Evolutionary conservation across 345 rosid species (phyloP).

Genomic region (Laguncularia racemosa): DNA sequence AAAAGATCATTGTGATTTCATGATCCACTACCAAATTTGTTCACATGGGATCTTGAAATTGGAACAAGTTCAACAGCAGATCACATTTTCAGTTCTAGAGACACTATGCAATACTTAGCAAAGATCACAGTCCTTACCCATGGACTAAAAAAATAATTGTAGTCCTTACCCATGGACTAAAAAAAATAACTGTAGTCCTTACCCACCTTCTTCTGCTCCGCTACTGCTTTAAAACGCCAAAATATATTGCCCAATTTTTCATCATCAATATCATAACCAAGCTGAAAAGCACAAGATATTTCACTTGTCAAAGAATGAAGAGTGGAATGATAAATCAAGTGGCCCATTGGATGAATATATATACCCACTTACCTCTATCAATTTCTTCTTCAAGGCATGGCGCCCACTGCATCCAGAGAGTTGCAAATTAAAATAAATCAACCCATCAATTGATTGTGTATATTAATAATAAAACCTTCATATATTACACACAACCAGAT

Average conservation of each 20-base stretch:
- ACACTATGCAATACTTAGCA: background rate
- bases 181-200: background rate
- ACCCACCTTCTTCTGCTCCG: conserved; percentile 83
- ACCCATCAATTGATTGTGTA: too few species aligned
- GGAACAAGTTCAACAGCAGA: too few species aligned
- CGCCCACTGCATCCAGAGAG: conserved; percentile 61
- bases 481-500: background rate
- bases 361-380: conserved; percentile 50
- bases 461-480: background rate
- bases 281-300: conserved; percentile 36
- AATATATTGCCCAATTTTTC: conserved; percentile 64
- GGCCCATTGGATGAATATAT: background rate
- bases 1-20: too few species aligned
- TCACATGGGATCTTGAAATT: too few species aligned
- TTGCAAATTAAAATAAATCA: background rate
- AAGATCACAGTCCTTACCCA: background rate
- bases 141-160: background rate
- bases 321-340: too few species aligned
- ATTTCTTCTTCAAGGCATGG: conserved; percentile 73
- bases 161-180: background rate
- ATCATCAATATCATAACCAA: conserved; percentile 74
- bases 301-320: background rate
- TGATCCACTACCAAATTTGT: too few species aligned
- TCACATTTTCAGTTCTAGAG: background rate
- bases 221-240: conserved; percentile 88